Conservation (phyloP, 164 flowering plant species). For the Magnolia kwangsiensis region DNA sequence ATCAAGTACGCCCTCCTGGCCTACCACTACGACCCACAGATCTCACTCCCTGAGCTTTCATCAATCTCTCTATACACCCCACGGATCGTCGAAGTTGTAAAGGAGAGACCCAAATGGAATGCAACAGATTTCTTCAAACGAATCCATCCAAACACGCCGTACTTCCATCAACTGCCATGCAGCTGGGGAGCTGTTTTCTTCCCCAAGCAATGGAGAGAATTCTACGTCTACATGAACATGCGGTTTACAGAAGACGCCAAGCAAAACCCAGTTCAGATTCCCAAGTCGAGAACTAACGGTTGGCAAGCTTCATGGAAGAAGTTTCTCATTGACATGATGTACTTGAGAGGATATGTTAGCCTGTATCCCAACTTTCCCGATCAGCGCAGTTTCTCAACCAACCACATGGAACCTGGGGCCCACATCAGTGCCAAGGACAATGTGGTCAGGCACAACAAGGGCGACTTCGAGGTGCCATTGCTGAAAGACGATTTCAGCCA, state of each 20-base stretch:
- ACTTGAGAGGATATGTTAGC: conserved; percentile 85
- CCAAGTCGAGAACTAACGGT: conserved; percentile 88
- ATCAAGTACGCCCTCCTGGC: conserved; percentile 79
- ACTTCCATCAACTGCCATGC: conserved; percentile 93
- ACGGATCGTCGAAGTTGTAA: conserved; percentile 78
- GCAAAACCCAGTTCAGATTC: conserved; percentile 89
- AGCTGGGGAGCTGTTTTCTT: conserved; percentile 99
- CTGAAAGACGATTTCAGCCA: conserved; percentile 56
- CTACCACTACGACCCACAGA: conserved; percentile 89
- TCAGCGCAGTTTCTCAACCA: conserved; percentile 91
- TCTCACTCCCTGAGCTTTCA: conserved; percentile 83
- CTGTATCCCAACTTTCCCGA: conserved; percentile 92
- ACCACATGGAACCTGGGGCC: conserved; percentile 98
- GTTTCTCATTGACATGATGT: conserved; percentile 96
- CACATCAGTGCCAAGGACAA: conserved; percentile 89
- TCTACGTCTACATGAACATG: conserved; percentile 96
- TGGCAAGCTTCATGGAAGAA: conserved; percentile 99
- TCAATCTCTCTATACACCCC: conserved; percentile 94
- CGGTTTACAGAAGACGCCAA: conserved; percentile 89
- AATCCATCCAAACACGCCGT: conserved; percentile 93
- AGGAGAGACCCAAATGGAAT: conserved; percentile 94
- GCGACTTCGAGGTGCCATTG: conserved; percentile 86
- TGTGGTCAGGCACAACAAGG: conserved; percentile 61
- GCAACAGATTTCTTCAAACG: conserved; percentile 71
- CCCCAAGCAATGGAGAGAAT: conserved; percentile 98